Base-by-base conservation (phyloP, 2,329 filamentous ascomycete genomes). In the Aspergillus alliaceus region DNA sequence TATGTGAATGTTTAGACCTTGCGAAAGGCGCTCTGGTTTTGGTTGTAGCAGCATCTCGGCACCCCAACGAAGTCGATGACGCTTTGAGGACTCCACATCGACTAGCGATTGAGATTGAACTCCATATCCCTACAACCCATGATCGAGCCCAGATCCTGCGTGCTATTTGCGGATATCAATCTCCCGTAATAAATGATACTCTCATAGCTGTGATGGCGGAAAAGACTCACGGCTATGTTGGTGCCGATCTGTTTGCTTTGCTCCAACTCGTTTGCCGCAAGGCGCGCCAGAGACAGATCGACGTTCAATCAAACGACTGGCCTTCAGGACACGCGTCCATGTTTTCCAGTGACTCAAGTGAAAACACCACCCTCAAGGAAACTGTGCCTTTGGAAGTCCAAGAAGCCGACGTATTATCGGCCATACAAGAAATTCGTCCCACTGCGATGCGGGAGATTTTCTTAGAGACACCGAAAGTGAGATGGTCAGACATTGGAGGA, bases 391-490 rank as follows among this genome's bases (percentile, higher is more conserved):
- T 77, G 29, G 55, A 65, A 22, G 75, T 77, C 35, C 60, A 62
- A 25, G 74, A 76, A 49, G 46, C 58, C 6, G 76, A 77, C 56
- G 64, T 77, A 47, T 31, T 71, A 32, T 64, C 67, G 37, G 90
- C 91, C 1, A 80, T 93, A 34, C 80, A 84, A 35, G 77, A 84
- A 54, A 86, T 92, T n/a, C 83, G 85, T 11, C 91, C 93, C 1
- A 92, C 89, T 1, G 90, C 91, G 3, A 93, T 98, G 85, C 87
- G 91, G 63, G 92, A 96, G 69, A 87, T 96, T 54, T 91, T 95
- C 69, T 81, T 97, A 47, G 90, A 96, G 69, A 93, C 91, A 8
- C 93, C 92, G 0, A 92, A 90, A 14, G 87, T 96, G 27, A 84
- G 83, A 72, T 98, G 92, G 92, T 81, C 83, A 49, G 91, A 97